Evolutionary conservation across 2,329 filamentous ascomycete species (phyloP), one percentile per base, ranked within the genome.

Genomic region (Calonectria hongkongensis): DNA sequence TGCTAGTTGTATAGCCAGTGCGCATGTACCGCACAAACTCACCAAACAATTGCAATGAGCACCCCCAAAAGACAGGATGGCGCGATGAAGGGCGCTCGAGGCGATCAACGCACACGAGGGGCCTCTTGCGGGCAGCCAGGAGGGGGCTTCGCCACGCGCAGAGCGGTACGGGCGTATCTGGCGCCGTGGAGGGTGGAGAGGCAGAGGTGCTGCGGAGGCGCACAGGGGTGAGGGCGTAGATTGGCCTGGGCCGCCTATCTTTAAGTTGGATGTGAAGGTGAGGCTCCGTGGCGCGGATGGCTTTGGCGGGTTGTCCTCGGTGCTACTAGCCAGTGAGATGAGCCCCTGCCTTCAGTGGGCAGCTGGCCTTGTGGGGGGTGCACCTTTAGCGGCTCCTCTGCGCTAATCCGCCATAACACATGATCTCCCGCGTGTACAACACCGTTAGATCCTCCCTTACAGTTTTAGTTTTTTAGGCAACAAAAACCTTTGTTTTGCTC

Each of bases 201-300:
- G 21, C 25, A 54, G 60, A 63, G 56, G 51, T 41, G 56, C 48
- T 48, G 65, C 36, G 25, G 65, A 51, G 65, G 60, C 64, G 68
- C 64, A 65, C 41, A 63, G 47, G 58, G 27, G 50, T 69, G 69
- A 43, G 50, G 66, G 51, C 63, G 69, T 51, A 51, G 69, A 70
- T 66, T 70, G 72, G 56, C 58, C 54, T 71, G 50, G 47, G 67
- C 60, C 51, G 50, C 48, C 62, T 70, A 70, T 73, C 65, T 67
- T 70, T 69, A 74, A 72, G 72, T 64, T 66, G 56, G 70, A 74
- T 72, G 72, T 47, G 60, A 66, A 72, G 69, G 54, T 74, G 69
- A 72, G 66, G 72, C 72, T 72, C 66, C 64, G 62, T 73, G 67
- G 67, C 62, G 71, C 48, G 67, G 67, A 36, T 70, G 45, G 51